phyloP scores from a whole-genome alignment of 78 protist species.

The Dictyostelium intermedium region DNA sequence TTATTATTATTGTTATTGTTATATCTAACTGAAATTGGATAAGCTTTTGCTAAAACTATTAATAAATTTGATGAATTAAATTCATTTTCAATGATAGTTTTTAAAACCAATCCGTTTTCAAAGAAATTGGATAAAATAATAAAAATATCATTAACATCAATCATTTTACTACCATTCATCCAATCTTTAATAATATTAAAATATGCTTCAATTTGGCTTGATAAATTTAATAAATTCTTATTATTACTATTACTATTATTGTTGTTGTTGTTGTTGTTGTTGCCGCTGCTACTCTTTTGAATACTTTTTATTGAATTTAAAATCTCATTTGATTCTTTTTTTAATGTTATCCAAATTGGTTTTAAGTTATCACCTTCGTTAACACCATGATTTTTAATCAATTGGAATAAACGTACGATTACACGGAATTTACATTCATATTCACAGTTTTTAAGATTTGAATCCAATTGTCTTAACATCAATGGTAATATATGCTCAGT shows the following conservation, averaged over 20 bases:
- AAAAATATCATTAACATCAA: neutral
- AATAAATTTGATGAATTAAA: neutral
- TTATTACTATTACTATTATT: neutral
- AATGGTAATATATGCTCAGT: slow-evolving; percentile 55
- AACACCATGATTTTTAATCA: neutral
- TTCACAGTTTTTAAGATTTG: neutral
- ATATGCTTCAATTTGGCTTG: neutral
- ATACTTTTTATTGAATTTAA: neutral
- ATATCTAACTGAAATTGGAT: neutral
- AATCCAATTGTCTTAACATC: neutral
- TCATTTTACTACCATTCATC: neutral
- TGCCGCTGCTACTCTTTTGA: neutral
- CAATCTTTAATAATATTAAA: slow-evolving; percentile 11
- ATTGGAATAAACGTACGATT: neutral
- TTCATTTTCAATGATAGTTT: neutral
- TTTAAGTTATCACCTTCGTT: slow-evolving; percentile 30
- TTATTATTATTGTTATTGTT: neutral
- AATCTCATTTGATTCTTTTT: neutral
- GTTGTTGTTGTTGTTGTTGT: neutral
- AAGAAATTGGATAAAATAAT: neutral
- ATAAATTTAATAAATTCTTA: neutral
- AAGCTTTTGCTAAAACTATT: neutral
- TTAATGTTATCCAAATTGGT: slow-evolving; percentile 41
- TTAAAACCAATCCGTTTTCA: neutral
- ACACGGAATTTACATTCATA: neutral